These are phyloP conservation scores for Sporothrix variecibatus DNA, from an alignment of 2,329 filamentous ascomycete genomes.

Conservation along the genomic window DNA sequence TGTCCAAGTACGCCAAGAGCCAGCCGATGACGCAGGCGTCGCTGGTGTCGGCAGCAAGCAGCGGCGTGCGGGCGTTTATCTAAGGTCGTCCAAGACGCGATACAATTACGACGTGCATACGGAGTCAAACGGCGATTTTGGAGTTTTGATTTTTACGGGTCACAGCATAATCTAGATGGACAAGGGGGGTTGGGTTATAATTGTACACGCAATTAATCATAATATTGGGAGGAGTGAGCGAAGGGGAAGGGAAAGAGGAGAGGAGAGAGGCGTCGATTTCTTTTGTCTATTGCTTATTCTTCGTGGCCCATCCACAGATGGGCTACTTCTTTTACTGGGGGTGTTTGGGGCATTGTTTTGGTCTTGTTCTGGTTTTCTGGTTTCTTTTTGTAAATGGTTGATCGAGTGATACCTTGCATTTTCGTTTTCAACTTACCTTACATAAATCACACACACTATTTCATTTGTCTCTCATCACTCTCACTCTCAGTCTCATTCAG, in stretches of 20 bases:
- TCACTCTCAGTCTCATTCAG: not conserved
- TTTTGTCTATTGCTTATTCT: not conserved
- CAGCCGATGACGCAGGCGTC: conserved; percentile 27
- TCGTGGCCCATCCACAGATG: not conserved
- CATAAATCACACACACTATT: not conserved
- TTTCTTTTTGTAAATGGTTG: not conserved
- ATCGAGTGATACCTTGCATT: conserved; percentile 18
- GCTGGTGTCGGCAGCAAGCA: conserved; percentile 26
- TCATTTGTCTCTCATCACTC: not conserved
- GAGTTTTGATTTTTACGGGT: not conserved
- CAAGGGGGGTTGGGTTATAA: not conserved
- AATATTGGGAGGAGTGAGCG: not conserved
- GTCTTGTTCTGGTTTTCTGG: not conserved
- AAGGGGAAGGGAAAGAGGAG: not conserved
- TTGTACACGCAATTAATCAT: conserved; percentile 11
- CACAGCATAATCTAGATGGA: not conserved
- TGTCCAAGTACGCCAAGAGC: conserved; percentile 28
- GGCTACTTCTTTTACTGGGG: not conserved
- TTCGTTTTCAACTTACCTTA: not conserved
- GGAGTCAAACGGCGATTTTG: not conserved
- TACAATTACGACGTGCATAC: no score
- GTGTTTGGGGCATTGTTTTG: conserved; percentile 5
- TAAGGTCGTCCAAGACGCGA: not conserved
- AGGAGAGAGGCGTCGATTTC: not conserved
- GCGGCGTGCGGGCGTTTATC: conserved; percentile 27